Evolutionary conservation across 176 grass and related monocot genomes (phyloP).

Genomic region (Cenchrus purpureus): DNA sequence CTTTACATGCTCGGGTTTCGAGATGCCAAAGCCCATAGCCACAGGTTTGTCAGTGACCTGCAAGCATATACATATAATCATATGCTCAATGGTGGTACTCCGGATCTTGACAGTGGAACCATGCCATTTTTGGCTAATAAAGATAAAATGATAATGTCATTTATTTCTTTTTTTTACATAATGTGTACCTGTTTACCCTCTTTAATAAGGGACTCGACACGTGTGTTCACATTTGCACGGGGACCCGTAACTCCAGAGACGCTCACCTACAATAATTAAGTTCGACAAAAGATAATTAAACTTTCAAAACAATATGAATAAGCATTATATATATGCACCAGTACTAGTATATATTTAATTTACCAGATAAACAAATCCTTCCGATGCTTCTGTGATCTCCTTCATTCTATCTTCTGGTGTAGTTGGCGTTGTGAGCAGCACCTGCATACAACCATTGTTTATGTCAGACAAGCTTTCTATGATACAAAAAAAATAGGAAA

Average conservation of each 20-base stretch:
- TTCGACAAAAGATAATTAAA: too few species aligned
- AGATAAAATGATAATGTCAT: too few species aligned
- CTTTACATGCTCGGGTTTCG: constrained; percentile 66
- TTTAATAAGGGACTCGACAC: constrained; percentile 66
- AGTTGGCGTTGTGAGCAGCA: constrained; percentile 71
- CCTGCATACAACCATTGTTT: constrained; percentile 40
- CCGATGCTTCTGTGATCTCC: constrained; percentile 60
- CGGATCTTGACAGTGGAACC: too few species aligned
- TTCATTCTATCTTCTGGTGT: constrained; percentile 73
- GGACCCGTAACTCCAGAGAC: constrained; percentile 75
- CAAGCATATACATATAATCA: too few species aligned
- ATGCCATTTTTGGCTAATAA: too few species aligned
- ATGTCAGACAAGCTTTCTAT: not conserved
- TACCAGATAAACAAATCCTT: constrained; percentile 84
- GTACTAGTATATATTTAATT: not conserved
- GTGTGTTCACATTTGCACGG: constrained; percentile 54
- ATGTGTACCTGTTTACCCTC: constrained; percentile 62
- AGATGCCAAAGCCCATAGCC: constrained; percentile 90
- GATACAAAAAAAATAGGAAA: too few species aligned
- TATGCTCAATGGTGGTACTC: too few species aligned
- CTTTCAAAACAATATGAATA: too few species aligned
- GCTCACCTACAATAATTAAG: constrained; percentile 46
- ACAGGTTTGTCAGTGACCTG: constrained; percentile 64
- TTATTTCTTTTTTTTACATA: too few species aligned
- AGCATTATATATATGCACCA: too few species aligned